A percentile compares a stretch with the other conserved stretches of the same genome.
These are phyloP conservation scores for Nicotiana undulata DNA, from an alignment of 257 asterid species.

Conservation along the genomic window DNA sequence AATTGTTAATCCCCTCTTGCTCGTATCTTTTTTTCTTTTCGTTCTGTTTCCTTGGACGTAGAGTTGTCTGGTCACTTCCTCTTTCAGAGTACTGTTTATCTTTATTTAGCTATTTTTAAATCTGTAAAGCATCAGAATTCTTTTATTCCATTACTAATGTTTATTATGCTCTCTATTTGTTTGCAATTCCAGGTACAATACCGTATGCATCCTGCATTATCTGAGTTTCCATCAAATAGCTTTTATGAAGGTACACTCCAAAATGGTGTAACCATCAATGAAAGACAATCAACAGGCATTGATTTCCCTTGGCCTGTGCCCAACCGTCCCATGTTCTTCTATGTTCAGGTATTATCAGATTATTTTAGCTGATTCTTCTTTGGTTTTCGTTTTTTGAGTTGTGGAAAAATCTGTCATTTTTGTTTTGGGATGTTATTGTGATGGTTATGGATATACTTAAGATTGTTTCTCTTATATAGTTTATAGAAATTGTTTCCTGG, in stretches of 20 bases:
- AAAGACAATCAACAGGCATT: conserved; percentile 91
- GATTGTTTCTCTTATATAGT: neutral
- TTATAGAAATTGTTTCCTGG: neutral
- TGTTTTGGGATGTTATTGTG: neutral
- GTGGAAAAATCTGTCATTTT: neutral
- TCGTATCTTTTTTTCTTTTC: neutral
- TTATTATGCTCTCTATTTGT: neutral
- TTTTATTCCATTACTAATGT: neutral
- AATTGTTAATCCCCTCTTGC: neutral
- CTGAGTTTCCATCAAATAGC: conserved; percentile 97
- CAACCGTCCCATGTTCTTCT: conserved; percentile 96
- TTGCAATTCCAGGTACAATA: conserved; percentile 73
- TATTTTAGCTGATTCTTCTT: neutral
- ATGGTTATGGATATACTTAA: neutral
- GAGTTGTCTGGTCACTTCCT: neutral
- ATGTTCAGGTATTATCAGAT: conserved; percentile 66
- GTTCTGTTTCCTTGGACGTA: neutral
- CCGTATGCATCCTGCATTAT: conserved; percentile 98
- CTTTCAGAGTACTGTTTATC: neutral
- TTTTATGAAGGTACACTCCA: conserved; percentile 99
- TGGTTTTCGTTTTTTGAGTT: neutral
- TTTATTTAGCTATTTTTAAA: neutral
- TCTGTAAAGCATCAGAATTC: neutral
- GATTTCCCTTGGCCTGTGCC: conserved; percentile 99
- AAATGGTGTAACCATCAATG: conserved; percentile 92